Evolutionary conservation across 306 rosid species (phyloP), one percentile per base, ranked within the genome.

Genomic region (Lablab purpureus): DNA sequence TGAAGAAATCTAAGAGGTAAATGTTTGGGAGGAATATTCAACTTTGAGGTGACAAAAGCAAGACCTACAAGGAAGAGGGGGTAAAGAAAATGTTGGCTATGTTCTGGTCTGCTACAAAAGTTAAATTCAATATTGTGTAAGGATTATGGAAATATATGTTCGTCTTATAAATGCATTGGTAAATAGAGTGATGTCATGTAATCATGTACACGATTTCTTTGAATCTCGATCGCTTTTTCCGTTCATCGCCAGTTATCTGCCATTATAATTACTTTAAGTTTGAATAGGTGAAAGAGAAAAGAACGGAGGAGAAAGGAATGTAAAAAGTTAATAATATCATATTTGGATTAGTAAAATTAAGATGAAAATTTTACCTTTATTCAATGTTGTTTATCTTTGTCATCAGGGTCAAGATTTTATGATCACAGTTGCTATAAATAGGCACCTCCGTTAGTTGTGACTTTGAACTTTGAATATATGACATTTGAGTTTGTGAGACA

Each of bases 1-100:
- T 51, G 6, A 75, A 67, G 70, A 90, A 71, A 59, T 28, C 40
- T 12, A 68, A 51, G 78, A 78, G 69, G 19, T 80, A 54, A 73
- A 60, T 43, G 60, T 58, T 74, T 59, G 25, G 40, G 52, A 58
- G 77, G 78, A 79, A 45, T 34, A 67, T 32, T 37, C 49, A 27
- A 22, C 71, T 64, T 47, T 58, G 52, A 66, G 70, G 51, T 23
- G 73, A 66, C 79, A 71, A 67, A 62, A 45, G 52, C 66, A 32
- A 41, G 58, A 50, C 30, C 30, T 22, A 60, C 73, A 7, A 81
- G 45, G 76, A 34, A n/a, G 76, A 58, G 7, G 7, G 65, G 28
- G n/a, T 5, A 54, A n/a, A 30, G 46, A 70, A 60, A 51, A 45
- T 62, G 71, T 71, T 47, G 25, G 67, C 6, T 28, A 43, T 71